A percentile compares a stretch with the other conserved stretches of the same genome.
Conservation (phyloP, 2,329 filamentous ascomycete species). For the Botrytis squamosa region DNA sequence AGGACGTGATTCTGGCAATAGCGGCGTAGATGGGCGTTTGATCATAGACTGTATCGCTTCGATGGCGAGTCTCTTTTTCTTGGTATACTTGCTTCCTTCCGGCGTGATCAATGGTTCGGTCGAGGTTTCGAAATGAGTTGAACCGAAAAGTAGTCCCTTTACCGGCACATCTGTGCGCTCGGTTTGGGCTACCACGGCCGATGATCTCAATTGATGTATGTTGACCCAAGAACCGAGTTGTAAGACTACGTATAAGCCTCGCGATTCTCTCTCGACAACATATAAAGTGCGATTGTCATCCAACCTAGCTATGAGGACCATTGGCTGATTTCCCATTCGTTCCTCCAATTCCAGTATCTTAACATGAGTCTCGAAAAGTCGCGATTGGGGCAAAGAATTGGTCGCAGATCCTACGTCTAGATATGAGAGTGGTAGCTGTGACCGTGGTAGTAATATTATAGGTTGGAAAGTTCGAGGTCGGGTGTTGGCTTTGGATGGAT, state of each 20-base stretch:
- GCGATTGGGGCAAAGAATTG: conserved; percentile 52
- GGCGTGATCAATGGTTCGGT: conserved; percentile 22
- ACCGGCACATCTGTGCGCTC: conserved; percentile 37
- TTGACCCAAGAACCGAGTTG: conserved; percentile 67
- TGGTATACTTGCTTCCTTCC: conserved; percentile 39
- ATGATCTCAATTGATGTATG: conserved; percentile 51
- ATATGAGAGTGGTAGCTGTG: conserved; percentile 58
- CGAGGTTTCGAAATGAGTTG: not conserved
- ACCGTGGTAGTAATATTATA: conserved; percentile 61
- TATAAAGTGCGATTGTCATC: conserved; percentile 55
- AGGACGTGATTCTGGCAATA: conserved; percentile 26
- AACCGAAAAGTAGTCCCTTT: conserved; percentile 5
- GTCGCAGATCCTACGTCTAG: conserved; percentile 56
- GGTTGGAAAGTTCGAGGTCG: conserved; percentile 58
- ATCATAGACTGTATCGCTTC: conserved; percentile 63
- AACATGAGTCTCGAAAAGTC: conserved; percentile 60
- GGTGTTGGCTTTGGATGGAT: conserved; percentile 52
- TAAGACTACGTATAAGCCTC: conserved; percentile 64
- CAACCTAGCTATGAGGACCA: conserved; percentile 60
- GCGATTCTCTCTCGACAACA: conserved; percentile 63
- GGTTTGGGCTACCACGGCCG: conserved; percentile 49
- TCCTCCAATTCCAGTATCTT: conserved; percentile 63
- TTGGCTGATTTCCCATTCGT: conserved; percentile 53
- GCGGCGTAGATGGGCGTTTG: conserved; percentile 43
- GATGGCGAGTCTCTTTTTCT: conserved; percentile 58